Evolutionary conservation across 495 filamentous ascomycete genomes (phyloP), one percentile per base, ranked within the genome.

Genomic region (Penicillium verhagenii): DNA sequence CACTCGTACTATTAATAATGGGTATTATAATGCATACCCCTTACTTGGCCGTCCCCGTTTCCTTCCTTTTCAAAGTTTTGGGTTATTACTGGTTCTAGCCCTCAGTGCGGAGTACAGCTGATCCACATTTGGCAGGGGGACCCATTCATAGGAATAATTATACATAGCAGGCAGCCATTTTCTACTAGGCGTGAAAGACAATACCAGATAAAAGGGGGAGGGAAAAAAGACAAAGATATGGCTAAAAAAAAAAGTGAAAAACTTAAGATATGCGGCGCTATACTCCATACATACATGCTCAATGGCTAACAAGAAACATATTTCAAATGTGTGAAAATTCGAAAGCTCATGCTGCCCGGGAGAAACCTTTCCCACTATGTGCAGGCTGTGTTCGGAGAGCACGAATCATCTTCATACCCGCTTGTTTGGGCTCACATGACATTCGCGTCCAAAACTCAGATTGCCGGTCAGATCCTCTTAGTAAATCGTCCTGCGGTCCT

Each of bases 321-420:
- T 31, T 6, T 6, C 10, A 14, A 43, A 43, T 3, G 26, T 6
- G 23, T 21, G 18, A 28, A 26, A 24, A 26, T 13, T 10, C 13
- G 6, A 23, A 35, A 35, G 7, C 47, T 63, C n/a, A n/a, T n/a
- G n/a, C n/a, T n/a, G n/a, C n/a, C n/a, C n/a, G n/a, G n/a, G n/a
- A n/a, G n/a, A n/a, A n/a, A n/a, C n/a, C n/a, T n/a, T n/a, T n/a
- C n/a, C n/a, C n/a, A n/a, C n/a, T n/a, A n/a, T n/a, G n/a, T n/a
- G n/a, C n/a, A n/a, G n/a, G n/a, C n/a, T n/a, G n/a, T n/a, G n/a
- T n/a, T n/a, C n/a, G n/a, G 53, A 76, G 47, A 18, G 69, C 70
- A n/a, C 66, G 65, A 35, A 76, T 76, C 47, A 76, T 50, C 39
- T 68, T 71, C 38, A 66, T 58, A 50, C 73, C 73, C 8, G 64